Percentiles rank a stretch among this genome's conserved stretches.
Evolutionary conservation across 345 rosid genomes (phyloP).

Genomic region (Gossypium herbaceum): DNA sequence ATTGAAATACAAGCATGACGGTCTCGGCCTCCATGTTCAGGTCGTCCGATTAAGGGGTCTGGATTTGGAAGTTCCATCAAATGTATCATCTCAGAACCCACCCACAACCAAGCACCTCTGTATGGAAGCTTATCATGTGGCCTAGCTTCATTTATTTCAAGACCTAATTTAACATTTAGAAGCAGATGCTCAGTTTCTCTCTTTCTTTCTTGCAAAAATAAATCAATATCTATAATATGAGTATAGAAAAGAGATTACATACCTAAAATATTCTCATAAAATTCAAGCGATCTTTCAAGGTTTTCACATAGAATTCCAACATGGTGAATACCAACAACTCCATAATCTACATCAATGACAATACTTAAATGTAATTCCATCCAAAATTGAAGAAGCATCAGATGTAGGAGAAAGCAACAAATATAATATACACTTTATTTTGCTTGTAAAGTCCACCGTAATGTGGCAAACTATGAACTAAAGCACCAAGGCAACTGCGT

Average conservation of each 20-base stretch:
- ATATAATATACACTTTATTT: neutral
- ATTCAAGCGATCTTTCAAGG: slow-evolving; percentile 80
- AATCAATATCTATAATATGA: neutral
- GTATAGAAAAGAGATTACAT: neutral
- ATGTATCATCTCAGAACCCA: slow-evolving; percentile 97
- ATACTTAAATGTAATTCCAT: neutral
- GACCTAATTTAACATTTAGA: slow-evolving; percentile 41
- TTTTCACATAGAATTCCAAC: slow-evolving; percentile 83
- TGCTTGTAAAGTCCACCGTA: neutral
- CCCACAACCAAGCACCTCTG: slow-evolving; percentile 96
- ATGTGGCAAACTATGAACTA: neutral
- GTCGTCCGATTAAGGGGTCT: slow-evolving; percentile 86
- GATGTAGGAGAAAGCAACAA: neutral
- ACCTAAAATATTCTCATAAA: slow-evolving; percentile 79
- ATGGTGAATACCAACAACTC: slow-evolving; percentile 76
- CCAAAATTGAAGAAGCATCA: neutral
- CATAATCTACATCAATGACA: slow-evolving; percentile 56
- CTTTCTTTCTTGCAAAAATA: neutral
- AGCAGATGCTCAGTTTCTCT: neutral
- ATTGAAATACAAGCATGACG: slow-evolving; percentile 88
- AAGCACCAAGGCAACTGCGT: neutral
- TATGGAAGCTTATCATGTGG: slow-evolving; percentile 92
- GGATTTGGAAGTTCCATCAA: slow-evolving; percentile 99
- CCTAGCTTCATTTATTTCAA: slow-evolving; percentile 88
- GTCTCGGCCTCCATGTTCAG: slow-evolving; percentile 89